These are phyloP conservation scores for Amesomyces nigricolor DNA, from an alignment of 2,329 filamentous ascomycete genomes.

Conservation along the genomic window DNA sequence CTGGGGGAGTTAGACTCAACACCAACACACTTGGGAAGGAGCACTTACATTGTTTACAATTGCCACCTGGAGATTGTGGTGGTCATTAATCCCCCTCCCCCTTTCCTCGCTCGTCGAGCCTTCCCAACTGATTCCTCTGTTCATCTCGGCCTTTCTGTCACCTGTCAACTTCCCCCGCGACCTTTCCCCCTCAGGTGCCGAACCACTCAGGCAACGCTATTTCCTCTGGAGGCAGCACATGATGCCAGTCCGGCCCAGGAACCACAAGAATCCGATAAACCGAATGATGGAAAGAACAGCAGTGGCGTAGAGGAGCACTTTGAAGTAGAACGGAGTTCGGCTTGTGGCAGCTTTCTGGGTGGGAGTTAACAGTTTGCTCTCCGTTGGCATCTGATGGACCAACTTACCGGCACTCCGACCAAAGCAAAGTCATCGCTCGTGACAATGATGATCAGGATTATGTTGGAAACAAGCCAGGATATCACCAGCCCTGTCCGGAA, in stretches of 20 bases:
- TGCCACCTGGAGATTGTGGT: too few species aligned
- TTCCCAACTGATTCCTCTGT: too few species aligned
- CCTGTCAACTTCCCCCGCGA: too few species aligned
- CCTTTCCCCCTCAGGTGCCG: too few species aligned
- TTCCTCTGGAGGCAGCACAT: conserved; percentile 74
- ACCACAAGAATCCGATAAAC: conserved; percentile 89
- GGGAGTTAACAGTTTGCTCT: too few species aligned
- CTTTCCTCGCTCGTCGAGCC: too few species aligned
- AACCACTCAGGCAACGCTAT: too few species aligned
- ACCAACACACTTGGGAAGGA: too few species aligned
- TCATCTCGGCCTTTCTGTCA: too few species aligned
- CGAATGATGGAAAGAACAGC: conserved; percentile 77
- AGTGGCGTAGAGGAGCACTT: conserved; percentile 83
- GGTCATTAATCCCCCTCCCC: too few species aligned
- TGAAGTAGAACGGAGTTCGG: conserved; percentile 85
- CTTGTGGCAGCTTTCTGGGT: conserved; percentile 57
- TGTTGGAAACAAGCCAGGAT: conserved; percentile 96
- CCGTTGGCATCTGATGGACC: too few species aligned
- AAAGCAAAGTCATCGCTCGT: conserved; percentile 80
- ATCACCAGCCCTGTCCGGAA: conserved; percentile 95
- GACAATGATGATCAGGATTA: conserved; percentile 75
- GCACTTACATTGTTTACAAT: too few species aligned
- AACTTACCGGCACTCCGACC: conserved; percentile 81
- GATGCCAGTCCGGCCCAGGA: conserved; percentile 89
- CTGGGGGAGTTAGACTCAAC: neutral